Base-by-base conservation (phyloP, 1,284 basidiomycete genomes). In the Calocybe gambosa region DNA sequence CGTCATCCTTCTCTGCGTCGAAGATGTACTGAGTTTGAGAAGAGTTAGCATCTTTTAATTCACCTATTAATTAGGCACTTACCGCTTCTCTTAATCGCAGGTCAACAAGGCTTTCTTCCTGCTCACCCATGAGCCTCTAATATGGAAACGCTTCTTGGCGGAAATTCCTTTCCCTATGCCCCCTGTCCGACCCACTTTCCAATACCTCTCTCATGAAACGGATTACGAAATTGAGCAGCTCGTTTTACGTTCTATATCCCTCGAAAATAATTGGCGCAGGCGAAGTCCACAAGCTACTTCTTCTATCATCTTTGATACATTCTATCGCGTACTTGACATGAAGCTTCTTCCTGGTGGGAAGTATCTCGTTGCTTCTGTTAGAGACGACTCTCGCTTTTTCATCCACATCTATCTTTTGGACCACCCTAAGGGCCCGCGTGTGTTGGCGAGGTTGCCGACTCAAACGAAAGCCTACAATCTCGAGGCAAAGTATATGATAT, bases 341-440 rank as follows among this genome's bases (percentile, higher is more conserved):
- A 70, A 69, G 25, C 58, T 84, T 19, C 69, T 86, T 5, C 80
- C 85, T 2, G 85, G 85, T 1, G 82, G 85, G 18, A 80, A 82
- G 52, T 83, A 81, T 51, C 69, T 86, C 47, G 64, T 85, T 23
- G 79, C 78, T 0, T 82, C 80, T 4, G 73, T 78, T 6, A 69
- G 67, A 49, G 75, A 80, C 54, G 65, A 64, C 31, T 65, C 63
- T 28, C 66, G 68, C 28, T 81, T 75, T 58, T 73, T 68, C 21
- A 55, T 88, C 16, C 60, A 73, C 12, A 60, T 86, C 1, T 83
- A 74, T 52, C 68, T 69, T 18, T 62, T 87, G 50, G 83, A 86
- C 55, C 73, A 79, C 46, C 70, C 72, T 35, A 63, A 65, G 41
- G 73, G 71, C 10, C 66, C 71, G 5, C 66, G 71, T 10, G 67